Evolutionary conservation across 208 protist species (phyloP).

Genomic region (Wallacemonas sp.): DNA sequence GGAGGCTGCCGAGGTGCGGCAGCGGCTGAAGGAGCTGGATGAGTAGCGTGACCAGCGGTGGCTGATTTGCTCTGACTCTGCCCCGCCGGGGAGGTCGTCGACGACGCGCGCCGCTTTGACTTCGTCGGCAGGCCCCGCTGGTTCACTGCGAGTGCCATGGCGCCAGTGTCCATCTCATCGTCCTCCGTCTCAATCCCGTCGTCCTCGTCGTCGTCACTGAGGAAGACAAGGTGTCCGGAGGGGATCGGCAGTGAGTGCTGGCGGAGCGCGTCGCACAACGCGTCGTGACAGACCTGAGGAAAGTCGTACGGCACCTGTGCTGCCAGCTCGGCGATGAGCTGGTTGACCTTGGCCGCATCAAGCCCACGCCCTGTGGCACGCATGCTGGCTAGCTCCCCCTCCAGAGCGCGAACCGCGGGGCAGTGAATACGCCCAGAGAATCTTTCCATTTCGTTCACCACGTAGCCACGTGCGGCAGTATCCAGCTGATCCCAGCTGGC

Average conservation of each 20-base stretch:
- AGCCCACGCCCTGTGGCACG: not conserved
- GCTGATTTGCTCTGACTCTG: not conserved
- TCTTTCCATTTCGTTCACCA: not conserved
- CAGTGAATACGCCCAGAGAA: constrained; percentile 3
- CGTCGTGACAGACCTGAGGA: constrained; percentile 1
- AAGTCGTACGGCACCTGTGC: constrained; percentile 10
- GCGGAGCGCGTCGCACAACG: constrained; percentile 13
- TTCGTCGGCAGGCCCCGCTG: no score
- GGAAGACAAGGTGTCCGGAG: not conserved
- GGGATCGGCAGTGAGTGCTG: not conserved
- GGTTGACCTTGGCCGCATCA: not conserved
- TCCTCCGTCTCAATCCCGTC: not conserved
- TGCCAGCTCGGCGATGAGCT: constrained; percentile 2
- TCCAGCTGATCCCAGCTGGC: constrained; percentile 33
- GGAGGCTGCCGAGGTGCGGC: not conserved
- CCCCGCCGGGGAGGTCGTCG: no score
- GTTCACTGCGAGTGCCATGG: no score
- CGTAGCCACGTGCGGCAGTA: not conserved
- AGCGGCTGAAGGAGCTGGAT: not conserved
- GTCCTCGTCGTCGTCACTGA: not conserved
- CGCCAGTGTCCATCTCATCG: not conserved
- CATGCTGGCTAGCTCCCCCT: constrained; percentile 6
- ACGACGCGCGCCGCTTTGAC: no score
- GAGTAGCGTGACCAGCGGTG: no score
- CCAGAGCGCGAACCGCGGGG: not conserved